Percentiles rank a stretch among this genome's conserved stretches.
Conservation (phyloP, 2,329 filamentous ascomycete species). For the Aspergillus transmontanensis region DNA sequence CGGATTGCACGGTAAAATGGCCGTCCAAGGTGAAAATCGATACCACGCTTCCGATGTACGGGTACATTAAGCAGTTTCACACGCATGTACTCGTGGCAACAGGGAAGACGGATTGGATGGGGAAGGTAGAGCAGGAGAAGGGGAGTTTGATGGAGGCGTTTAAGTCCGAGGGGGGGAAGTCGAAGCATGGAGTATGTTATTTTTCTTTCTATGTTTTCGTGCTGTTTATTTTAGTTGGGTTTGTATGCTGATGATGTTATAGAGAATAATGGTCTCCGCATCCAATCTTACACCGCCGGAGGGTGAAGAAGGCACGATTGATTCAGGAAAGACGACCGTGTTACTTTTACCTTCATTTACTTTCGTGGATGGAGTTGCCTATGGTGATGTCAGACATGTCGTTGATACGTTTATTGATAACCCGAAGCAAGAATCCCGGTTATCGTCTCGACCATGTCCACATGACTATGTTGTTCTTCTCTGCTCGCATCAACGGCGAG, state of each 20-base stretch:
- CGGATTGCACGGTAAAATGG: slow-evolving; percentile 38
- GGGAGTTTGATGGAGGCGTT: slow-evolving; percentile 56
- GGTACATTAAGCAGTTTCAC: slow-evolving; percentile 38
- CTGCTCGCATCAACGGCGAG: slow-evolving; percentile 85
- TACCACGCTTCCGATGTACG: slow-evolving; percentile 30
- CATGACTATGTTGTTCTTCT: slow-evolving; percentile 83
- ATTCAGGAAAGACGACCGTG: slow-evolving; percentile 61
- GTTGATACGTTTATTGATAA: slow-evolving; percentile 67
- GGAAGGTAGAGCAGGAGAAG: slow-evolving; percentile 36
- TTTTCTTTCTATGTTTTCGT: no score
- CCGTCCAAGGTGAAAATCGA: slow-evolving; percentile 41
- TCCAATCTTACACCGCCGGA: slow-evolving; percentile 32
- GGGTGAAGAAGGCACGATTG: slow-evolving; percentile 10
- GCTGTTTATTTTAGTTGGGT: no score
- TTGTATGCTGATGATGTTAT: not conserved
- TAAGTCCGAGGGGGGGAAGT: slow-evolving; percentile 54
- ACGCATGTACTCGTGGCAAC: slow-evolving; percentile 42
- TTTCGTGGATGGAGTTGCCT: slow-evolving; percentile 75
- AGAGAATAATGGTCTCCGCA: slow-evolving; percentile 37
- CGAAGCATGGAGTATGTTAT: slow-evolving; percentile 66
- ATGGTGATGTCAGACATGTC: slow-evolving; percentile 64
- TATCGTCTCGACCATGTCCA: slow-evolving; percentile 65
- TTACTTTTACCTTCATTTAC: slow-evolving; percentile 81
- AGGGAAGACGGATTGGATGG: slow-evolving; percentile 40
- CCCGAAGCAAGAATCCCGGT: slow-evolving; percentile 54